Conservation (phyloP, 306 rosid species). For the Quercus ilex region DNA sequence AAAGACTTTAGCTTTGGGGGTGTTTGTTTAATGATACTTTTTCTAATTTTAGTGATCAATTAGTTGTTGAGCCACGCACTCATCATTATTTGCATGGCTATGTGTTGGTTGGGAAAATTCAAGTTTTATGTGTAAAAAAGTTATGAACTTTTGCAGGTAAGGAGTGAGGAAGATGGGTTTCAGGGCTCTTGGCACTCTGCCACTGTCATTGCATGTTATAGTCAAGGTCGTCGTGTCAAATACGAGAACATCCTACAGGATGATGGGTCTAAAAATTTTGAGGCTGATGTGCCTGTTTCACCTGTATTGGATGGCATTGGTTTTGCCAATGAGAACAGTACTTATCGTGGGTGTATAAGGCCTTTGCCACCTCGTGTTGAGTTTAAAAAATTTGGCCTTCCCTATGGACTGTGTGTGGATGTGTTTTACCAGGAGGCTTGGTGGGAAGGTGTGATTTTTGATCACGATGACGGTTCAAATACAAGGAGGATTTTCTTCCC, state of each 20-base stretch:
- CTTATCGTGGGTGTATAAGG: slow-evolving; percentile 51
- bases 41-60: not conserved
- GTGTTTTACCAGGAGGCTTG: slow-evolving; percentile 65
- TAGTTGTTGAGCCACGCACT: not conserved
- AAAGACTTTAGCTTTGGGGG: not conserved
- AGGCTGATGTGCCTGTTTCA: slow-evolving; percentile 49
- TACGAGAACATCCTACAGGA: slow-evolving; percentile 53
- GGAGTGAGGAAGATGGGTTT: slow-evolving; percentile 71
- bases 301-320: slow-evolving; percentile 40
- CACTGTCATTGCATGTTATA: slow-evolving; percentile 36
- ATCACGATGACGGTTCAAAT: slow-evolving; percentile 49
- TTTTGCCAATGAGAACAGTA: slow-evolving; percentile 1
- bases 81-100: not conserved
- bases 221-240: slow-evolving; percentile 44
- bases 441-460: slow-evolving; percentile 97
- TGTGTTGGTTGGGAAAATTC: slow-evolving; percentile 7
- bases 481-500: slow-evolving; percentile 70
- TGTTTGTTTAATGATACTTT: not conserved
- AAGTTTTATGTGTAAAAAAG: not conserved
- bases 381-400: slow-evolving; percentile 29
- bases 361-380: slow-evolving; percentile 49
- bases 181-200: slow-evolving; percentile 88
- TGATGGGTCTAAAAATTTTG: slow-evolving; percentile 23
- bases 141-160: slow-evolving; percentile 52
- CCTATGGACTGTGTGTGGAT: slow-evolving; percentile 78